Base-by-base conservation (phyloP, 2,329 filamentous ascomycete genomes). In the Biscogniauxia marginata region DNA sequence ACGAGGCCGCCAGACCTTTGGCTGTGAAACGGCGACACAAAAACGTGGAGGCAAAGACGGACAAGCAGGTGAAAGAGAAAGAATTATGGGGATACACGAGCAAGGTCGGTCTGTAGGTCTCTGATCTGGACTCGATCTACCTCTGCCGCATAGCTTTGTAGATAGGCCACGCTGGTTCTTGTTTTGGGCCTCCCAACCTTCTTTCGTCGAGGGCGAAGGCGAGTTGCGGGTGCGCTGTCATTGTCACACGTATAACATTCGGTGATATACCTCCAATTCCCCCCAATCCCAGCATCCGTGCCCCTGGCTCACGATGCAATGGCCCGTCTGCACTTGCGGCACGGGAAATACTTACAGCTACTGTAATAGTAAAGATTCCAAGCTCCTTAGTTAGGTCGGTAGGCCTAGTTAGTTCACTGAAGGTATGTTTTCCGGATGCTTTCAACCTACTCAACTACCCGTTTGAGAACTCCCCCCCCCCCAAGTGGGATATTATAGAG, bases 171-270 rank as follows among this genome's bases (percentile, higher is more conserved):
- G n/a, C 8, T 4, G 21, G 23, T 46, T 24, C 46, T 9, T 25
- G 22, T 49, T 25, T 49, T 49, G 57, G 61, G 61, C 56, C 59
- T 57, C 54, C 55, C 61, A 63, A 59, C 4, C 30, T 16, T 16
- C 30, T 16, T 16, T 39, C 9, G 30, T 39, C 30, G n/a, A 39
- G 30, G 30, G 30, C 30, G 30, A 39, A 16, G 30, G n/a, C 13
- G 50, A 54, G 53, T 57, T 55, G 66, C 64, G 65, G 67, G 65
- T 69, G 66, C 63, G 66, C 63, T 68, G 66, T 67, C 65, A 67
- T 66, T 63, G 65, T 69, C 66, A 69, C 65, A 69, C 63, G 52
- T 65, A 66, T 68, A 67, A 58, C 61, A 64, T 56, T 55, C 60
- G 57, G 62, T 59, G 65, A 64, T 68, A 68, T 57, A 62, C 55